Base-by-base conservation (phyloP, 73 alveolate species). In the Breviolum minutum region DNA sequence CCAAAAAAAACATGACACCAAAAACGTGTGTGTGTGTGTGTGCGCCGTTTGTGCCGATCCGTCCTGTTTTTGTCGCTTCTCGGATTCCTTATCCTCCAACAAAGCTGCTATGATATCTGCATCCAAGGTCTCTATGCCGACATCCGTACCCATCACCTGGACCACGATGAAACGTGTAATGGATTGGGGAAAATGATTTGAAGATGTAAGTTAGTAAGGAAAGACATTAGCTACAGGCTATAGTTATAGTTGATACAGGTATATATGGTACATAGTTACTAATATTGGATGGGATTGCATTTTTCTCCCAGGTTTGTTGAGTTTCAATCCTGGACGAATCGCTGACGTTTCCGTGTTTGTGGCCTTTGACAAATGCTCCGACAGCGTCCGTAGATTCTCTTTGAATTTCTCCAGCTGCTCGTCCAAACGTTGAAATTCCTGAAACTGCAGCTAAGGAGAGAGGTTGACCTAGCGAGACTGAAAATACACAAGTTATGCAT, bases 31-130 rank as follows among this genome's bases (percentile, higher is more conserved):
- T 22, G 17, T 68, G 77, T 68, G 11, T 66, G 74, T 66, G 24
- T 66, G 74, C 17, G 24, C 11, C 11, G 11, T 17, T 17, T 66
- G 17, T 66, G n/a, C 11, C 74, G 17, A 40, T 40, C 54, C 13
- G 76, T 61, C 94, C 94, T 86, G 94, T 29, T 86, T 86, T 79
- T 86, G 77, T n/a, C 70, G 61, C 80, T 63, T 77, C 94, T 86
- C 94, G 9, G 94, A 61, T 63, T 86, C 70, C 63, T 86, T 86
- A n/a, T 86, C 94, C 40, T 86, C 94, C 77, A 86, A 27, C 11
- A 86, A 16, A 30, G 94, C 94, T 26, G 76, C 19, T 5, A 60
- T 83, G 92, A 83, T 22, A 61, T 83, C 92, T 54, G 19, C 76
- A 24, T 26, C 26, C 62, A 83, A 62, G 29, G 76, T 83, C 14